Percentiles rank a stretch among this genome's conserved stretches.
Conservation (phyloP, 129 eudicot species). For the Smallanthus sonchifolius region DNA sequence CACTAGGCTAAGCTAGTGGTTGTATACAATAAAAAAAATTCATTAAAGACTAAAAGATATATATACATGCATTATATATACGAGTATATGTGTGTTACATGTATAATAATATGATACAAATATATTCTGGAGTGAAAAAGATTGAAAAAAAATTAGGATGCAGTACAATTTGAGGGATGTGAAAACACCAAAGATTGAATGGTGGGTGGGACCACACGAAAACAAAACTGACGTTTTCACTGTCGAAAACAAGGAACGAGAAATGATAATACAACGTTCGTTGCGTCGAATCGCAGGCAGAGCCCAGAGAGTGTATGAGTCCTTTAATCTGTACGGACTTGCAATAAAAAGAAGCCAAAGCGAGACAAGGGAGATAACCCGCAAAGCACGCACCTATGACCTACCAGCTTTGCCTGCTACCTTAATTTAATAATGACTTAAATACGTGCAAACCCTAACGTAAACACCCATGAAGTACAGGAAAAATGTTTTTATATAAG, state of each 20-base stretch:
- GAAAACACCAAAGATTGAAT: conserved; percentile 33
- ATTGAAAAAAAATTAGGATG: not conserved
- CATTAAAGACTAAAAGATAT: no score
- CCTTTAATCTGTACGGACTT: conserved; percentile 21
- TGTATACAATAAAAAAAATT: no score
- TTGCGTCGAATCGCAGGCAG: conserved; percentile 42
- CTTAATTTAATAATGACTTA: not conserved
- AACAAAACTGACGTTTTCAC: conserved; percentile 16
- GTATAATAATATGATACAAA: no score
- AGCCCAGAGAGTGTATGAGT: conserved; percentile 17
- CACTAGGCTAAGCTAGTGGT: no score
- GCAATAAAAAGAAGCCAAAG: not conserved
- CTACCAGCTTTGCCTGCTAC: not conserved
- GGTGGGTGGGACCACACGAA: conserved; percentile 10
- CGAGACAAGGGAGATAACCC: conserved; percentile 24
- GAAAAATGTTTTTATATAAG: not conserved
- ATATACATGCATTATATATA: no score
- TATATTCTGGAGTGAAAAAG: no score
- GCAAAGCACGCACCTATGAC: conserved; percentile 32
- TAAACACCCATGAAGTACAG: conserved; percentile 10
- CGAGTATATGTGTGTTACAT: no score
- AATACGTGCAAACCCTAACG: conserved; percentile 26
- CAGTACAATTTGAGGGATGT: conserved; percentile 28
- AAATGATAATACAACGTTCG: conserved; percentile 40
- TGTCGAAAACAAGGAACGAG: not conserved